phyloP scores from a whole-genome alignment of 2,329 filamentous ascomycete species.

The Aspergillus pseudoterreus region DNA sequence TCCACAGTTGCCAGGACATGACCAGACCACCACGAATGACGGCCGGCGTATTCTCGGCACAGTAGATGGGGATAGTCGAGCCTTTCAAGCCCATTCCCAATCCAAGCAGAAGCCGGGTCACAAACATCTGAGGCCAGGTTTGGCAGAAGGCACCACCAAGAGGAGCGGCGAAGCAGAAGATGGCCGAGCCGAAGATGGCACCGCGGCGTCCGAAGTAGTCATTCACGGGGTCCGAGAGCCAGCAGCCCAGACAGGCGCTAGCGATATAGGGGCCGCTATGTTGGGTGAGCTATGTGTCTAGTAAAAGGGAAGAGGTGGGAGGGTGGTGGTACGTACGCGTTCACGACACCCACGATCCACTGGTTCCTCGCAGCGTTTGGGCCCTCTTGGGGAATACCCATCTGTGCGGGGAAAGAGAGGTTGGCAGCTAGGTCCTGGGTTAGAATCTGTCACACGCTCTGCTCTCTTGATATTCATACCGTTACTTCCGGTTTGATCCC shows the following conservation, averaged over 20 bases:
- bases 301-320: conserved; percentile 37
- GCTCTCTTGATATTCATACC: conserved; percentile 11
- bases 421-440: conserved; percentile 44
- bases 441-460: neutral
- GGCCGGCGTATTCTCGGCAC: conserved; percentile 55
- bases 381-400: conserved; percentile 41
- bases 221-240: conserved; percentile 65
- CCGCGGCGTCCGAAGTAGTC: conserved; percentile 57
- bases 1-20: conserved; percentile 54
- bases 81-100: conserved; percentile 61
- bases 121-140: conserved; percentile 56
- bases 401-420: conserved; percentile 46
- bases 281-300: neutral
- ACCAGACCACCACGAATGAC: conserved; percentile 55
- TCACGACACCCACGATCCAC: conserved; percentile 65
- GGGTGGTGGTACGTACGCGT: conserved; percentile 48
- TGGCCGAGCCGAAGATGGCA: conserved; percentile 60
- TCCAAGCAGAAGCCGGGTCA: conserved; percentile 56
- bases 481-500: conserved; percentile 33
- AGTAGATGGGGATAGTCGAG: conserved; percentile 55
- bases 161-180: conserved; percentile 64
- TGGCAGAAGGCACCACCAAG: conserved; percentile 63
- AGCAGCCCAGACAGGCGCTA: conserved; percentile 55
- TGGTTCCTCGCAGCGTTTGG: conserved; percentile 44
- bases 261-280: conserved; percentile 51